phyloP scores from a whole-genome alignment of 2,329 filamentous ascomycete genomes.

The Nigrograna mackinnonii region DNA sequence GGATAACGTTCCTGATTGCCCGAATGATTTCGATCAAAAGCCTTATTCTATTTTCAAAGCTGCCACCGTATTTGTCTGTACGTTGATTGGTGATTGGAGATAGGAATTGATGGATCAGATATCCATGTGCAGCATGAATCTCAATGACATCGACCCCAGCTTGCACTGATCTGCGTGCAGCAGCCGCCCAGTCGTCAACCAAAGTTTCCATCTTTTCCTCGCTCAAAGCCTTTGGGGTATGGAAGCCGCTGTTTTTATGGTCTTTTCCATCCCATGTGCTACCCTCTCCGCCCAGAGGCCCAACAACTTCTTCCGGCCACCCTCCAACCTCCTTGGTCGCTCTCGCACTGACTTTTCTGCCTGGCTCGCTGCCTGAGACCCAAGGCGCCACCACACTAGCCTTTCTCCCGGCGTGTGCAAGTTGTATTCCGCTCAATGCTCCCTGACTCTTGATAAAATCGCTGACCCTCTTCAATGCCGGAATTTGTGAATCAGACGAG shows the following conservation, averaged over 20 bases:
- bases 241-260: slow-evolving; percentile 38
- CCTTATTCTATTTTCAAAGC: slow-evolving; percentile 43
- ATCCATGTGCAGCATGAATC: slow-evolving; percentile 47
- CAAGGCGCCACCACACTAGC: slow-evolving; percentile 35
- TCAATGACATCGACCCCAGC: slow-evolving; percentile 46
- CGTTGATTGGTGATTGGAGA: slow-evolving; percentile 44
- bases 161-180: slow-evolving; percentile 38
- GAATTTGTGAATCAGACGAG: slow-evolving; percentile 41
- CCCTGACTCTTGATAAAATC: slow-evolving; percentile 42
- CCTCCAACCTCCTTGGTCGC: slow-evolving; percentile 33
- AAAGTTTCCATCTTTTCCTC: slow-evolving; percentile 42
- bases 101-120: slow-evolving; percentile 47
- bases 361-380: slow-evolving; percentile 24
- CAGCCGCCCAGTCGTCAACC: slow-evolving; percentile 44
- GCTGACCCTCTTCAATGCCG: slow-evolving; percentile 30
- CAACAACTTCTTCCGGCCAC: slow-evolving; percentile 39
- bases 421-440: slow-evolving; percentile 30
- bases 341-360: slow-evolving; percentile 29
- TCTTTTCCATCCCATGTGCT: slow-evolving; percentile 44
- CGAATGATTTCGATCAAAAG: slow-evolving; percentile 46
- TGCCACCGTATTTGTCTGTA: slow-evolving; percentile 47
- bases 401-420: slow-evolving; percentile 41
- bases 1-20: slow-evolving; percentile 38
- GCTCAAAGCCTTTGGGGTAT: slow-evolving; percentile 39
- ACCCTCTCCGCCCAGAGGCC: slow-evolving; percentile 41